phyloP scores from a whole-genome alignment of 1,284 basidiomycete species.

The Termitomyces sp. region DNA sequence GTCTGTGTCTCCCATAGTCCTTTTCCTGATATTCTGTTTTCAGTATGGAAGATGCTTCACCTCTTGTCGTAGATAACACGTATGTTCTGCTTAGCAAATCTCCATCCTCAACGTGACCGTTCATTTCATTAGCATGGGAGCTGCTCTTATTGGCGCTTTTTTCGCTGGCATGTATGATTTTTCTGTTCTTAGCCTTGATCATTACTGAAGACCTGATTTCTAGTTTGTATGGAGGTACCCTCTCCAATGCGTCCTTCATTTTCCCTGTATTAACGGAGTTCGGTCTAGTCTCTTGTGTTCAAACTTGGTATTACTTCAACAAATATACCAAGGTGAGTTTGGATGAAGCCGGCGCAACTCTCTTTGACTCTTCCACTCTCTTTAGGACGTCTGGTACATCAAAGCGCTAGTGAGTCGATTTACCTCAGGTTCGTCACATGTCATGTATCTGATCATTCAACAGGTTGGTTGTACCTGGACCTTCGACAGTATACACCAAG shows the following conservation, averaged over 20 bases:
- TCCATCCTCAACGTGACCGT: neutral
- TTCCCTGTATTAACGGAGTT: neutral
- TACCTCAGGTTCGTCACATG: neutral
- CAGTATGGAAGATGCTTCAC: conserved; percentile 13
- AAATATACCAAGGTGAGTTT: conserved; percentile 35
- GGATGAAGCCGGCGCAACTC: neutral
- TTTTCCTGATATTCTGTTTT: neutral
- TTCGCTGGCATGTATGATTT: conserved; percentile 39
- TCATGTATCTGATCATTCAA: neutral
- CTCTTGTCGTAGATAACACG: conserved; percentile 25
- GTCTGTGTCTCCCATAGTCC: conserved; percentile 9
- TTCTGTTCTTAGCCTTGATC: neutral
- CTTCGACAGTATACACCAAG: conserved; percentile 47
- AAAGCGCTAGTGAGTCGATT: conserved; percentile 36
- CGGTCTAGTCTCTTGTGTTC: conserved; percentile 44
- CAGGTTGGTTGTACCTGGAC: conserved; percentile 38
- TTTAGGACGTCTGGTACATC: conserved; percentile 43
- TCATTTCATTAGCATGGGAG: conserved; percentile 34
- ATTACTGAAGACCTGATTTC: conserved; percentile 5
- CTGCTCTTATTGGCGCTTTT: conserved; percentile 43
- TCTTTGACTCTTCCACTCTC: neutral
- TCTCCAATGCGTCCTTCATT: neutral
- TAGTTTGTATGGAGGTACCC: conserved; percentile 45
- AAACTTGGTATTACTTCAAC: conserved; percentile 50
- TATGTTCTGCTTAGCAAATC: conserved; percentile 13